A percentile compares a stretch with the other conserved stretches of the same genome.
phyloP scores from a whole-genome alignment of 2,329 filamentous ascomycete genomes.

The Colletotrichum tanaceti region DNA sequence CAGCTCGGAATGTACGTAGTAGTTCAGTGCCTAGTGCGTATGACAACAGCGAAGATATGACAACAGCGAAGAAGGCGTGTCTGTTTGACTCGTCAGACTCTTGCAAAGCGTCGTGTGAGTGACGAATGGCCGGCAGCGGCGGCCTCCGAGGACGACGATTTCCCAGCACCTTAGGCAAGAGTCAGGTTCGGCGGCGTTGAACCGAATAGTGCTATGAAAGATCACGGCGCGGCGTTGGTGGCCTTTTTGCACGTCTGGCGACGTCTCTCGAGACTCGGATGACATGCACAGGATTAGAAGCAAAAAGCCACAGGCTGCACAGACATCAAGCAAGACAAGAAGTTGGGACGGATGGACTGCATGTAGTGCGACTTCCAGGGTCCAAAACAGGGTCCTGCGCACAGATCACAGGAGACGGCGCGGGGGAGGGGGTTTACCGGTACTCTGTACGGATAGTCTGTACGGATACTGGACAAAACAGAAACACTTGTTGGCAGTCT shows the following conservation, averaged over 20 bases:
- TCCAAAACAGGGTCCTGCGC: constrained; percentile 1
- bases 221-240: not conserved
- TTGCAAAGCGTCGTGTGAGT: not conserved
- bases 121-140: not conserved
- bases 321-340: not conserved
- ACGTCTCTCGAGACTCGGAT: not conserved
- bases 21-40: too few species aligned
- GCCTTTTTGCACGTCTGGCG: too few species aligned
- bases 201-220: not conserved
- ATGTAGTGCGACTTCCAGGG: constrained; percentile 6
- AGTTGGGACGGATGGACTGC: too few species aligned
- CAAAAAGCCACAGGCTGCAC: not conserved
- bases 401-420: constrained; percentile 1
- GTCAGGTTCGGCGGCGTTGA: not conserved
- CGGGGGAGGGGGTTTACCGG: too few species aligned
- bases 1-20: not conserved
- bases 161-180: not conserved
- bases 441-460: too few species aligned
- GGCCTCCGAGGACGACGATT: not conserved
- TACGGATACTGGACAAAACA: too few species aligned
- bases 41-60: not conserved
- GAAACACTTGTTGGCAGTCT: too few species aligned
- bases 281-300: too few species aligned
- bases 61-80: not conserved
- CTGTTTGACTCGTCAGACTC: too few species aligned